Percentiles rank a stretch among this genome's conserved stretches.
Evolutionary conservation across 2,329 filamentous ascomycete genomes (phyloP).

Genomic region (Pyricularia sp.): DNA sequence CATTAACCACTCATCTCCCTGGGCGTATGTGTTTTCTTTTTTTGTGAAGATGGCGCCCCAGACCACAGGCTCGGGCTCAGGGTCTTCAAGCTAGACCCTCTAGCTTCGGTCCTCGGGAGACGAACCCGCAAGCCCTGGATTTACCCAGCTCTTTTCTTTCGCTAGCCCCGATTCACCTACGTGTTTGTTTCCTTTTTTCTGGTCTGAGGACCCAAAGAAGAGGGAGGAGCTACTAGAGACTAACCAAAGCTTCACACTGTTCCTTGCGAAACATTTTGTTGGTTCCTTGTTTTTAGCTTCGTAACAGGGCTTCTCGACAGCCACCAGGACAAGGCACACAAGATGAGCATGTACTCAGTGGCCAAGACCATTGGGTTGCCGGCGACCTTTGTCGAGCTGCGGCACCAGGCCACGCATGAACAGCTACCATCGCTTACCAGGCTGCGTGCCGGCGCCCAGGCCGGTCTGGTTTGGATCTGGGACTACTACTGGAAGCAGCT

Average conservation of each 20-base stretch:
- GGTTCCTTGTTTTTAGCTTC: constrained; percentile 40
- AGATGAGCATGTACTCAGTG: constrained; percentile 63
- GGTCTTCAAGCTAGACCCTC: not conserved
- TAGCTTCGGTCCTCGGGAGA: not conserved
- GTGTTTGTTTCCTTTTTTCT: not conserved
- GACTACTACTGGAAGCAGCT: constrained; percentile 70
- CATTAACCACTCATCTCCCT: not conserved
- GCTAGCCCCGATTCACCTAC: not conserved
- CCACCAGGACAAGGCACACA: constrained; percentile 57
- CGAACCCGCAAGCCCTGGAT: not conserved
- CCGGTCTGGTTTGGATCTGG: constrained; percentile 80
- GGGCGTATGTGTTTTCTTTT: not conserved
- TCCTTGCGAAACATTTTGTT: not conserved
- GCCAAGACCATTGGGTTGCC: constrained; percentile 61
- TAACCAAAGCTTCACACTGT: not conserved
- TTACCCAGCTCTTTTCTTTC: not conserved
- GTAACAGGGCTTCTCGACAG: constrained; percentile 73
- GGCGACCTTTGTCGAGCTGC: constrained; percentile 75
- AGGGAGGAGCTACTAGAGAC: not conserved
- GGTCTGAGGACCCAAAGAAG: not conserved
- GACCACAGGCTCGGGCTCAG: not conserved
- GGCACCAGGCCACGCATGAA: constrained; percentile 86
- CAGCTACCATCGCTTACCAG: constrained; percentile 69
- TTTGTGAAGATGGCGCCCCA: constrained; percentile 3
- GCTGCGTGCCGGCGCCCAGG: constrained; percentile 57